phyloP scores from a whole-genome alignment of 345 rosid genomes.

The Angophora floribunda region DNA sequence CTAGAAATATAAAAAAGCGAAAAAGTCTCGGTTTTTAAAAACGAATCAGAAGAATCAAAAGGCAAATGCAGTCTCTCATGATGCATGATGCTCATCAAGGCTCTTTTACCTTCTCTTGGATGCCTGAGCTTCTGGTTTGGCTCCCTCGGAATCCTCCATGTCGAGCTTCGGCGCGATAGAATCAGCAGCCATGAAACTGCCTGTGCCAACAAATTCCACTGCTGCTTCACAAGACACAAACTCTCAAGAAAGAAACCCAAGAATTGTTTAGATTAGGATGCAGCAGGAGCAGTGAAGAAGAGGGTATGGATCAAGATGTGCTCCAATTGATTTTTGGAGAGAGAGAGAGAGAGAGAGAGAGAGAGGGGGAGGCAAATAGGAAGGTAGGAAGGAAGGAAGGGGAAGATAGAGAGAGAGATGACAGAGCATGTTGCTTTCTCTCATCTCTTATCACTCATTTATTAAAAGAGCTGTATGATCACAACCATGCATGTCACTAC shows the following conservation, averaged over 20 bases:
- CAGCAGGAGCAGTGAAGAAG: neutral
- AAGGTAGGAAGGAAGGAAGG: neutral
- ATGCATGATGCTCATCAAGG: neutral
- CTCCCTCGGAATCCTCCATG: constrained; percentile 13
- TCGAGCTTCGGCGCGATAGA: constrained; percentile 22
- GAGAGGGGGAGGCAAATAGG: neutral
- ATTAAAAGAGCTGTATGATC: constrained; percentile 9
- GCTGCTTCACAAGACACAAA: neutral
- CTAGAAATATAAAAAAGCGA: neutral
- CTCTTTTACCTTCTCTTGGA: constrained; percentile 37
- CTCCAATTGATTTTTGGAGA: neutral
- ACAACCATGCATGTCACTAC: constrained; percentile 14
- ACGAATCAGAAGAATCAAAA: neutral
- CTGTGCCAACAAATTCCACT: neutral
- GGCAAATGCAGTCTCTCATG: neutral
- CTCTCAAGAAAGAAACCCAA: neutral
- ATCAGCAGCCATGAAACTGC: constrained; percentile 18
- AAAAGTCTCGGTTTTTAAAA: neutral
- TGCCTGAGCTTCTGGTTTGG: constrained; percentile 24
- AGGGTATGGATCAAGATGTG: neutral
- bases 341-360: neutral
- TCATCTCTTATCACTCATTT: constrained; percentile 29
- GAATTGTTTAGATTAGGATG: neutral
- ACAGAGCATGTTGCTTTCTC: constrained; percentile 1
- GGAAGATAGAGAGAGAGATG: neutral